Conservation (phyloP, 1,284 basidiomycete genomes). For the Boletus hoseneyae region DNA sequence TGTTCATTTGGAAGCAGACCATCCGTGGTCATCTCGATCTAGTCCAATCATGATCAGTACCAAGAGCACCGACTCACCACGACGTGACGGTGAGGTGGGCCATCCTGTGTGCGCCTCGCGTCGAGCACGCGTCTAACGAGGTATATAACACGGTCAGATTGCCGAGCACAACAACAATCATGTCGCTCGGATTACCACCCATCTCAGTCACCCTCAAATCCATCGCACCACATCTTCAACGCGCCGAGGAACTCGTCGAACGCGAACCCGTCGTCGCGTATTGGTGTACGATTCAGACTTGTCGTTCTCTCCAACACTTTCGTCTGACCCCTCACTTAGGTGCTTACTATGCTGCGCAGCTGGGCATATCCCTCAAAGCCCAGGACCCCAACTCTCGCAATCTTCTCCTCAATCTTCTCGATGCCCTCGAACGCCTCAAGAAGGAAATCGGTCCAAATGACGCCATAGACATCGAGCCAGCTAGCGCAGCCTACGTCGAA, state of each 20-base stretch:
- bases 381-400: conserved; percentile 60
- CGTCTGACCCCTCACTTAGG: conserved; percentile 40
- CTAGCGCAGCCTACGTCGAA: conserved; percentile 86
- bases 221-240: conserved; percentile 79
- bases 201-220: conserved; percentile 58
- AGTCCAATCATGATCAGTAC: conserved; percentile 1
- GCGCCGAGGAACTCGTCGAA: conserved; percentile 79
- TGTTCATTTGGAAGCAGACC: conserved; percentile 26
- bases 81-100: conserved; percentile 5
- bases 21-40: conserved; percentile 17
- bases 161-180: not conserved
- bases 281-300: conserved; percentile 78
- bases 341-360: conserved; percentile 87
- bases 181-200: conserved; percentile 52
- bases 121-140: conserved; percentile 10
- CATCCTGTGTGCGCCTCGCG: conserved; percentile 23
- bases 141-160: too few species aligned
- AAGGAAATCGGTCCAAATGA: conserved; percentile 71
- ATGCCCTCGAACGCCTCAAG: conserved; percentile 81
- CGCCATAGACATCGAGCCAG: conserved; percentile 80
- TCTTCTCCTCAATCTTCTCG: conserved; percentile 75
- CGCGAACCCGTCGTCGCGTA: conserved; percentile 89
- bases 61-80: not conserved
- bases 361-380: conserved; percentile 72
- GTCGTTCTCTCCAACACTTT: not conserved